Evolutionary conservation across 108 stramenopile species (phyloP).

Genomic region (Skeletonema potamos): DNA sequence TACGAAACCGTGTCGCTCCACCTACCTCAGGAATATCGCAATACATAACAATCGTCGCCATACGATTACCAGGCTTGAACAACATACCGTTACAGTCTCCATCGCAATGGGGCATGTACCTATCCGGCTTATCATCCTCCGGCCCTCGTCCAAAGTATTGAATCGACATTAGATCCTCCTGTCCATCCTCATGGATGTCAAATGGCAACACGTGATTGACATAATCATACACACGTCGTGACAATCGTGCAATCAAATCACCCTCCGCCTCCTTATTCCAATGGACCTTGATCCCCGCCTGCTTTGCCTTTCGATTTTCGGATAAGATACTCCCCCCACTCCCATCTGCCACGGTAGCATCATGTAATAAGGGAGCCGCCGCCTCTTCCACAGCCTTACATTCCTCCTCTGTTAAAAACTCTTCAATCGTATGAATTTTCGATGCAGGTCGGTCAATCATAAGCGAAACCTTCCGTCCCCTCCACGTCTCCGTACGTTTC

Average conservation of each 20-base stretch:
- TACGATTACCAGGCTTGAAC: slow-evolving; percentile 75
- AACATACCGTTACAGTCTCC: slow-evolving; percentile 74
- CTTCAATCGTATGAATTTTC: slow-evolving; percentile 70
- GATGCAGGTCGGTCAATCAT: slow-evolving; percentile 71
- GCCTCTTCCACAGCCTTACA: slow-evolving; percentile 75
- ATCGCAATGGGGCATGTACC: slow-evolving; percentile 94
- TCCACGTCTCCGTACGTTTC: slow-evolving; percentile 24
- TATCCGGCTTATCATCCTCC: slow-evolving; percentile 76
- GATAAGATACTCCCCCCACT: slow-evolving; percentile 68
- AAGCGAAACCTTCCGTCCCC: slow-evolving; percentile 46
- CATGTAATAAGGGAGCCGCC: slow-evolving; percentile 56
- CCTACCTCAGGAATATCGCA: slow-evolving; percentile 80
- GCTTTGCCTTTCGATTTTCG: slow-evolving; percentile 77
- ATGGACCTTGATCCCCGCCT: slow-evolving; percentile 72
- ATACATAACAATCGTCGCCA: slow-evolving; percentile 96
- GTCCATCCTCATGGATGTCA: slow-evolving; percentile 69
- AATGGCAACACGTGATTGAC: slow-evolving; percentile 77
- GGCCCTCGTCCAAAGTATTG: slow-evolving; percentile 84
- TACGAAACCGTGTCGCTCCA: slow-evolving; percentile 91
- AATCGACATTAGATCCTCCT: slow-evolving; percentile 86
- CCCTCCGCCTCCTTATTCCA: slow-evolving; percentile 64
- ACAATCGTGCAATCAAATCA: slow-evolving; percentile 62
- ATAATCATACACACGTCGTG: slow-evolving; percentile 77
- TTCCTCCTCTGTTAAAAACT: slow-evolving; percentile 83
- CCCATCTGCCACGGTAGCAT: slow-evolving; percentile 84